Evolutionary conservation across 2,329 filamentous ascomycete genomes (phyloP).

Genomic region (Cladosporium sp.): DNA sequence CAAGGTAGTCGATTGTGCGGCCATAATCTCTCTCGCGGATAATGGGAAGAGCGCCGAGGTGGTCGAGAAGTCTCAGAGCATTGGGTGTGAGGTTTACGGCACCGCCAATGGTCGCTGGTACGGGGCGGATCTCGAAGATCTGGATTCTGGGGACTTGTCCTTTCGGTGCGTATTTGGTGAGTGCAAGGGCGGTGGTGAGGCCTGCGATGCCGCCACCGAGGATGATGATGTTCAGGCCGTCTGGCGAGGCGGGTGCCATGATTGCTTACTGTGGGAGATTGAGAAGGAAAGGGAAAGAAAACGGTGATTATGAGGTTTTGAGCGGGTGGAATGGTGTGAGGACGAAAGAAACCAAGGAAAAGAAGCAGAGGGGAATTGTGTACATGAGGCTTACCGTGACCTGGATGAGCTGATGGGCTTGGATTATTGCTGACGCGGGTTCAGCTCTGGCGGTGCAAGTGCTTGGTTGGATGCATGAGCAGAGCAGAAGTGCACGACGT

Average conservation of each 20-base stretch:
- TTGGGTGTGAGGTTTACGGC: conserved; percentile 46
- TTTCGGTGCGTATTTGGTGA: conserved; percentile 40
- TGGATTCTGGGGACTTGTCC: conserved; percentile 37
- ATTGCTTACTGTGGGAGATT: not conserved
- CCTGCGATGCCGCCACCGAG: conserved; percentile 51
- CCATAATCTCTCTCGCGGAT: conserved; percentile 38
- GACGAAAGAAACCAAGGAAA: not conserved
- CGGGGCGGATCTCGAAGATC: conserved; percentile 46
- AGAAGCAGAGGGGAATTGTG: not conserved
- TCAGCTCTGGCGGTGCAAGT: not conserved
- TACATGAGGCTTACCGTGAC: too few species aligned
- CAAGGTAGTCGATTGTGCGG: conserved; percentile 38
- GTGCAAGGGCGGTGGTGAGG: conserved; percentile 45
- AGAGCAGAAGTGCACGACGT: too few species aligned
- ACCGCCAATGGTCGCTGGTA: conserved; percentile 43
- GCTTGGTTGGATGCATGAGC: not conserved
- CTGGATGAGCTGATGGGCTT: too few species aligned
- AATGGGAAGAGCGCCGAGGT: conserved; percentile 31
- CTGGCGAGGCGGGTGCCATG: conserved; percentile 21
- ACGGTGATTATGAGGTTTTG: not conserved
- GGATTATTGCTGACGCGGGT: not conserved
- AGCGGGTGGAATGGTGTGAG: not conserved
- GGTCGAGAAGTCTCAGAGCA: conserved; percentile 37
- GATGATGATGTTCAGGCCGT: conserved; percentile 40
- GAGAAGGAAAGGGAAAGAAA: not conserved